These are phyloP conservation scores for Crithidia acanthocephali DNA, from an alignment of 208 protist species.

Conservation along the genomic window DNA sequence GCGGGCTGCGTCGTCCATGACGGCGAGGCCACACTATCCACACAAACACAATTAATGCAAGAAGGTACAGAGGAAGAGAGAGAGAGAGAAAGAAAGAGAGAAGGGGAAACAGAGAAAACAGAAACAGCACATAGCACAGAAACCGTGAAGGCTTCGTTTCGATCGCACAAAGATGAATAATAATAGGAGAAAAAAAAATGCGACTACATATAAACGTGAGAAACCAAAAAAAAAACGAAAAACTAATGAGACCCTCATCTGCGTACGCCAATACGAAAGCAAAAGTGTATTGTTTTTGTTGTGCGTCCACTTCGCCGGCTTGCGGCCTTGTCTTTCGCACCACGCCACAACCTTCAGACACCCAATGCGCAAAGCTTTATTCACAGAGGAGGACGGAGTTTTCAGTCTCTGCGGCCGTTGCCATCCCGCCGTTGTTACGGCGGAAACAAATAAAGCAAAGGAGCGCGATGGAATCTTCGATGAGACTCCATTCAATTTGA, in stretches of 20 bases:
- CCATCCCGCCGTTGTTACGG: background rate
- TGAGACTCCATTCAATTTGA: background rate
- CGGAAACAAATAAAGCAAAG: constrained; percentile 5
- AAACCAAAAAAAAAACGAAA: too few relatives aligned
- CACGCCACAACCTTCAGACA: background rate
- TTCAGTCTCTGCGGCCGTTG: background rate
- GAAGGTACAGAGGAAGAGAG: background rate
- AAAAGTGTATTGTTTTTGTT: background rate
- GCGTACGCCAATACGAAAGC: too few relatives aligned
- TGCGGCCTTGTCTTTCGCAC: background rate
- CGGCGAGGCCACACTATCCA: background rate
- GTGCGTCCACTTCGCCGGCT: background rate
- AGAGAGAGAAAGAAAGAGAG: background rate
- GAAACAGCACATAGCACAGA: background rate
- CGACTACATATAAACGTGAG: background rate
- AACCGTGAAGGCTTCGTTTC: background rate
- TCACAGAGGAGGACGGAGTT: background rate
- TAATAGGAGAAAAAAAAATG: background rate
- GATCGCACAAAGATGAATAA: background rate
- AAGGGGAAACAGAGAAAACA: background rate
- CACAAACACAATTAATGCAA: background rate
- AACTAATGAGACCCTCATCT: too few relatives aligned
- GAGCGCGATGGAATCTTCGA: constrained; percentile 3
- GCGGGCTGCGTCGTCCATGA: background rate
- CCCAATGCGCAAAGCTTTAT: background rate